phyloP scores from a whole-genome alignment of 1,284 basidiomycete genomes.

The Austroboletus niveus region DNA sequence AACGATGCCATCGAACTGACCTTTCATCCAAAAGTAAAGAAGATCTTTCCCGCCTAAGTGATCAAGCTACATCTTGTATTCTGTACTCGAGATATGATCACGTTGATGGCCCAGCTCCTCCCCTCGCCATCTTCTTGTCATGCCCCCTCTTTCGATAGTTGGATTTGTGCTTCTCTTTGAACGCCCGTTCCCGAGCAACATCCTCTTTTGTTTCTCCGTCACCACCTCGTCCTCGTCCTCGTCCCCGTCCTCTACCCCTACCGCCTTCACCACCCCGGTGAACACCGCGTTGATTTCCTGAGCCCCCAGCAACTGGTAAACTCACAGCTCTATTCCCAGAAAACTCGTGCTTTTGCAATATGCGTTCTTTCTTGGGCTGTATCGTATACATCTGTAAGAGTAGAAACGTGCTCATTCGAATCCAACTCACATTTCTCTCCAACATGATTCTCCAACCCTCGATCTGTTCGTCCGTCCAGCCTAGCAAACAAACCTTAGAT shows the following conservation, averaged over 20 bases:
- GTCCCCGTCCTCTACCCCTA: slow-evolving; percentile 32
- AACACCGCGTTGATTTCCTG: slow-evolving; percentile 17
- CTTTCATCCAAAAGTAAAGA: slow-evolving; percentile 59
- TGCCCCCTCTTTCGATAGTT: slow-evolving; percentile 67
- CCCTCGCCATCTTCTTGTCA: slow-evolving; percentile 73
- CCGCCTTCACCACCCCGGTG: slow-evolving; percentile 31
- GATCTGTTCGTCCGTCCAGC: slow-evolving; percentile 76
- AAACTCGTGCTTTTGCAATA: slow-evolving; percentile 73
- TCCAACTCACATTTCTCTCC: slow-evolving; percentile 69
- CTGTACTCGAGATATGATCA: background rate
- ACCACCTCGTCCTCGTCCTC: slow-evolving; percentile 35
- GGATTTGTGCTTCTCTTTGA: slow-evolving; percentile 75
- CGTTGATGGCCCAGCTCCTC: slow-evolving; percentile 36
- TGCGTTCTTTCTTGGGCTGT: slow-evolving; percentile 72
- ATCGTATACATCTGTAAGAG: slow-evolving; percentile 9
- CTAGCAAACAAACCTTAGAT: slow-evolving; percentile 31
- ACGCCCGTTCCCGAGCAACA: slow-evolving; percentile 50
- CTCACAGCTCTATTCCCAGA: slow-evolving; percentile 50
- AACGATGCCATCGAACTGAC: slow-evolving; percentile 65
- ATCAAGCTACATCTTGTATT: background rate
- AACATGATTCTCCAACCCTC: slow-evolving; percentile 89
- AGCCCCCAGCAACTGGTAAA: slow-evolving; percentile 12
- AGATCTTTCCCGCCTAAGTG: slow-evolving; percentile 42
- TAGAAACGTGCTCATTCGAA: slow-evolving; percentile 3
- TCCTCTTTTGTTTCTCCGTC: slow-evolving; percentile 28